phyloP scores from a whole-genome alignment of 202 grass and related monocot genomes.

The Saccharum hybrid region DNA sequence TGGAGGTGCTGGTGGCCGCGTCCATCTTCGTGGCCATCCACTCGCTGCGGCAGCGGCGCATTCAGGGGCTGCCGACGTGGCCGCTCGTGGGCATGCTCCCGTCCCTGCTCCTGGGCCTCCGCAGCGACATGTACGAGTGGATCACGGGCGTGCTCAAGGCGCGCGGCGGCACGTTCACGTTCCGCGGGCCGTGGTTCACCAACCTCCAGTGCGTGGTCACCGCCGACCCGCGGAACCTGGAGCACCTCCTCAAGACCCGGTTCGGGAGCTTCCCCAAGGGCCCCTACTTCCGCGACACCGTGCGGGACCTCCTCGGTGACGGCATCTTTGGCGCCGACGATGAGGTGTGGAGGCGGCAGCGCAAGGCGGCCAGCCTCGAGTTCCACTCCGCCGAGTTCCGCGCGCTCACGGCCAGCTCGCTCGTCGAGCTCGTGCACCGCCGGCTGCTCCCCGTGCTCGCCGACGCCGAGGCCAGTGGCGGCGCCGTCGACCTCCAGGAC shows the following conservation, averaged over 20 bases:
- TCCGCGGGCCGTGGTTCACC: slow-evolving; percentile 79
- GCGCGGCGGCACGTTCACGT: slow-evolving; percentile 85
- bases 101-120: slow-evolving; percentile 72
- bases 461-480: not conserved
- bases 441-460: slow-evolving; percentile 82
- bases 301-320: slow-evolving; percentile 88
- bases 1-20: slow-evolving; percentile 68
- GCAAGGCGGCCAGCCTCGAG: slow-evolving; percentile 93
- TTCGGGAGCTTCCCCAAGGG: slow-evolving; percentile 93
- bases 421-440: slow-evolving; percentile 89
- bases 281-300: slow-evolving; percentile 77
- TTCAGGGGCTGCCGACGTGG: slow-evolving; percentile 74
- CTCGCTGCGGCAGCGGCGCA: slow-evolving; percentile 67
- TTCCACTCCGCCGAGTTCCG: slow-evolving; percentile 97
- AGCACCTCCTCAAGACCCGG: slow-evolving; percentile 90
- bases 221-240: slow-evolving; percentile 88
- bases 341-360: slow-evolving; percentile 77
- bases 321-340: slow-evolving; percentile 97
- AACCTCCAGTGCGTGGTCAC: slow-evolving; percentile 92
- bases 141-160: slow-evolving; percentile 66
- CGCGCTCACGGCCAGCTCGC: slow-evolving; percentile 67
- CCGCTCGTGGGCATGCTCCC: slow-evolving; percentile 93
- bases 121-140: slow-evolving; percentile 94
- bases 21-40: slow-evolving; percentile 80
- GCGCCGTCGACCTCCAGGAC: slow-evolving; percentile 78